Percentiles rank a stretch among this genome's conserved stretches.
Evolutionary conservation across 805 yeast genomes (phyloP).

Genomic region (Kodamaea laetipori): DNA sequence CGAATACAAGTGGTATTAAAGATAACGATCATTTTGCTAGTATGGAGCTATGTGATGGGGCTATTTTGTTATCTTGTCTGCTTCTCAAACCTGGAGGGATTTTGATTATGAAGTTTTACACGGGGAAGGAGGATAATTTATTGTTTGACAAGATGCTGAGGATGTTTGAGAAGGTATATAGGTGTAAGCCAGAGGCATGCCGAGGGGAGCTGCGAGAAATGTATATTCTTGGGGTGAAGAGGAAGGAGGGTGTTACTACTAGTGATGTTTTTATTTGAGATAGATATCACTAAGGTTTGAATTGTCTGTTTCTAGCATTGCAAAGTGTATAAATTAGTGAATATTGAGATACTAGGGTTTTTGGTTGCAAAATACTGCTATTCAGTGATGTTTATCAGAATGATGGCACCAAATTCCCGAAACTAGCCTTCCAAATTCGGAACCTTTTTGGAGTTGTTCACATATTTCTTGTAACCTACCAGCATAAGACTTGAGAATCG

Average conservation of each 20-base stretch:
- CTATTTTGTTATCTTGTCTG: slow-evolving; percentile 71
- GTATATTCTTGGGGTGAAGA: slow-evolving; percentile 71
- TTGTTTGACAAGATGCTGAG: slow-evolving; percentile 60
- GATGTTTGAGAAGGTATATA: slow-evolving; percentile 62
- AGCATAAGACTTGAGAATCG: too few relatives aligned
- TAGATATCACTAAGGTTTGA: too few relatives aligned
- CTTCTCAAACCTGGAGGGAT: slow-evolving; percentile 70
- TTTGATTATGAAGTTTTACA: slow-evolving; percentile 79
- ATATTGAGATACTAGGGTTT: too few relatives aligned
- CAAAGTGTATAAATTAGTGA: too few relatives aligned
- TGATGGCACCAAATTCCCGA: too few relatives aligned
- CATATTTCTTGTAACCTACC: too few relatives aligned
- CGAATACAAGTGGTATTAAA: slow-evolving; percentile 82
- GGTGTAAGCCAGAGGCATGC: slow-evolving; percentile 81
- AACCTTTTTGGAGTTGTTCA: too few relatives aligned
- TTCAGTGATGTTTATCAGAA: too few relatives aligned
- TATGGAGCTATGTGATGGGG: slow-evolving; percentile 92
- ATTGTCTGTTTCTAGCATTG: too few relatives aligned
- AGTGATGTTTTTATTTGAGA: slow-evolving; percentile 2
- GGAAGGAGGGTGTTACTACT: slow-evolving; percentile 24
- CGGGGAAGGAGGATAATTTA: slow-evolving; percentile 74
- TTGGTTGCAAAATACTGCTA: too few relatives aligned
- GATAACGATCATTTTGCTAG: slow-evolving; percentile 82
- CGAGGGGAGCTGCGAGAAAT: slow-evolving; percentile 79
- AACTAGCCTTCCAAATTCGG: too few relatives aligned